Conservation (phyloP, 495 filamentous ascomycete genomes). For the Thozetella sp. region DNA sequence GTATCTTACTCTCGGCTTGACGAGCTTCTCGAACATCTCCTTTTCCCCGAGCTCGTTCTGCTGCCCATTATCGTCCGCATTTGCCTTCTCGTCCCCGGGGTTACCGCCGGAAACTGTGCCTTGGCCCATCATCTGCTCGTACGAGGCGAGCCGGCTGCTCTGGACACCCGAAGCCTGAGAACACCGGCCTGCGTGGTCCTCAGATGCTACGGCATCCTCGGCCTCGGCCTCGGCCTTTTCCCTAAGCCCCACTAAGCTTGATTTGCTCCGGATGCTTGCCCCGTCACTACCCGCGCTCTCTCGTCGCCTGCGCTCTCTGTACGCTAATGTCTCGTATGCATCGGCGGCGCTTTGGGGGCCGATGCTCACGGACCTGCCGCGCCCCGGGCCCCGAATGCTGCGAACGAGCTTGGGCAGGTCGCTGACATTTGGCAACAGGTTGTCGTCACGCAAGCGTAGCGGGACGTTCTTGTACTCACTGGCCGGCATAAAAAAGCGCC, state of each 20-base stretch:
- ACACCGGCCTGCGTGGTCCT: conserved; percentile 20
- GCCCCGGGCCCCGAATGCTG: conserved; percentile 76
- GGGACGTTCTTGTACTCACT: conserved; percentile 90
- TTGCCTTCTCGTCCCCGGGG: conserved; percentile 31
- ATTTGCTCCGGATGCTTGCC: conserved; percentile 20
- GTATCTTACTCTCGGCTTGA: conserved; percentile 88
- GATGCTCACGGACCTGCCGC: conserved; percentile 80
- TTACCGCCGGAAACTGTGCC: conserved; percentile 38
- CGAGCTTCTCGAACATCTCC: conserved; percentile 82
- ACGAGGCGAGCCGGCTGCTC: conserved; percentile 51
- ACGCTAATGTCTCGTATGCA: conserved; percentile 94
- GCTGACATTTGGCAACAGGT: conserved; percentile 81
- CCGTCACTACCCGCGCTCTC: conserved; percentile 61
- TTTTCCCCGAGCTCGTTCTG: conserved; percentile 62
- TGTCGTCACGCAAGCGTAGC: conserved; percentile 74
- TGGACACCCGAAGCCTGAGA: conserved; percentile 28
- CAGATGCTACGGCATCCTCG: not conserved
- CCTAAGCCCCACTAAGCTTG: conserved; percentile 17
- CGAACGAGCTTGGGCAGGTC: conserved; percentile 80
- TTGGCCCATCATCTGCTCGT: conserved; percentile 72
- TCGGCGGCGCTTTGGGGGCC: conserved; percentile 95
- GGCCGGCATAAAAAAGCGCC: conserved; percentile 87
- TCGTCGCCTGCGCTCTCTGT: conserved; percentile 76
- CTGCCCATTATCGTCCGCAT: conserved; percentile 30
- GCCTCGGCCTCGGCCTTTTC: conserved; percentile 13